Percentiles rank a stretch among this genome's conserved stretches.
These are phyloP conservation scores for Globisporangium nunn DNA, from an alignment of 352 stramenopile genomes.

Conservation along the genomic window DNA sequence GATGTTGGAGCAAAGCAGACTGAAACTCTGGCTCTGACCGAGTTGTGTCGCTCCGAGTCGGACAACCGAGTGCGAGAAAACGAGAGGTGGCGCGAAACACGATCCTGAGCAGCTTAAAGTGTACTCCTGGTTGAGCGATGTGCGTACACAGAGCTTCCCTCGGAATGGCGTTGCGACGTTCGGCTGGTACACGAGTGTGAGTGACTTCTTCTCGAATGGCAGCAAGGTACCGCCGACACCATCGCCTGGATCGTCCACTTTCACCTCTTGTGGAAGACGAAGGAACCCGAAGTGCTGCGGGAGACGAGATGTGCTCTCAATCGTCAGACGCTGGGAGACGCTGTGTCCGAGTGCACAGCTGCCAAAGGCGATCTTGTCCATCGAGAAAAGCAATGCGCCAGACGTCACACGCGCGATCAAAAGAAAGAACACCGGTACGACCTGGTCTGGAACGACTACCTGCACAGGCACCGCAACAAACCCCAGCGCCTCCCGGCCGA, in stretches of 20 bases:
- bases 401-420: conserved; percentile 26
- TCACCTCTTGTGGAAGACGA: conserved; percentile 19
- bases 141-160: conserved; percentile 21
- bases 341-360: conserved; percentile 31
- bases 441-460: conserved; percentile 57
- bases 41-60: conserved; percentile 30
- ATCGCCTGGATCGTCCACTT: conserved; percentile 16
- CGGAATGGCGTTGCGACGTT: conserved; percentile 3
- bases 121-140: conserved; percentile 35
- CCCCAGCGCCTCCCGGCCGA: conserved; percentile 27
- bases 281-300: conserved; percentile 30
- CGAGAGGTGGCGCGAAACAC: conserved; percentile 19
- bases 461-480: conserved; percentile 39
- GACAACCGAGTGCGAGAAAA: conserved; percentile 29
- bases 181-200: conserved; percentile 28
- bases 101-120: conserved; percentile 21
- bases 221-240: conserved; percentile 27
- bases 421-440: conserved; percentile 32
- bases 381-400: conserved; percentile 12
- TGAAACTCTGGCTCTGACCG: conserved; percentile 28
- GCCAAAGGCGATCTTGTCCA: conserved; percentile 24
- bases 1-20: conserved; percentile 22
- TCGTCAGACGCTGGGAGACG: conserved; percentile 18
- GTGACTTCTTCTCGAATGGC: conserved; percentile 17
- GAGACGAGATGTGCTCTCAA: conserved; percentile 25